Evolutionary conservation across 306 rosid species (phyloP).

Genomic region (Glycine latifolia): DNA sequence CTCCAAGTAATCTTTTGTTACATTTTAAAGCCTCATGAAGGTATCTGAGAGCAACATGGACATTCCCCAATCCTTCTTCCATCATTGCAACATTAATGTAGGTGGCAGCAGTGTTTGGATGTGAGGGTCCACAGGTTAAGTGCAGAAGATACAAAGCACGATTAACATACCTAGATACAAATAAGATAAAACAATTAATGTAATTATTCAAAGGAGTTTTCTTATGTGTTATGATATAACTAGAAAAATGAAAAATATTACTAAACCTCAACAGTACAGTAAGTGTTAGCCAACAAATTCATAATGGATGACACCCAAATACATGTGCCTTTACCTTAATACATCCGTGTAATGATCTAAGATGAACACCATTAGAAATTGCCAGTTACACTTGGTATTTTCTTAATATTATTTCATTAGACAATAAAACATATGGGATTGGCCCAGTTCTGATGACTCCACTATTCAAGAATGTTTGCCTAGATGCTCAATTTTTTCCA

Average conservation of each 20-base stretch:
- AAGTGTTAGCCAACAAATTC: background rate
- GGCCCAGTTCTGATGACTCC: constrained; percentile 3
- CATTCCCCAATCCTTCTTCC: constrained; percentile 99
- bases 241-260: constrained; percentile 1
- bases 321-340: background rate
- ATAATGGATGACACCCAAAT: constrained; percentile 19
- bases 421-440: background rate
- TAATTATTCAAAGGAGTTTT: background rate
- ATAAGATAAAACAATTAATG: constrained; percentile 17
- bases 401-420: constrained; percentile 6
- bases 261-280: background rate
- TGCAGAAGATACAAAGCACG: constrained; percentile 96
- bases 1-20: constrained; percentile 94
- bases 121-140: constrained; percentile 97
- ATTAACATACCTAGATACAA: constrained; percentile 78
- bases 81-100: constrained; percentile 99
- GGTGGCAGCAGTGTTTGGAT: constrained; percentile 99
- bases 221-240: background rate
- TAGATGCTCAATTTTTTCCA: background rate
- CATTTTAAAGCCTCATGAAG: constrained; percentile 99
- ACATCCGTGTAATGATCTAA: constrained; percentile 7
- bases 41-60: constrained; percentile 94
- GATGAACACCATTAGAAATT: background rate
- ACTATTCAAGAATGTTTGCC: constrained; percentile 1
- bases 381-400: background rate